Percentiles rank a stretch among this genome's conserved stretches.
Evolutionary conservation across 768 basidiomycete species (phyloP).

Genomic region (Tremella fuciformis): DNA sequence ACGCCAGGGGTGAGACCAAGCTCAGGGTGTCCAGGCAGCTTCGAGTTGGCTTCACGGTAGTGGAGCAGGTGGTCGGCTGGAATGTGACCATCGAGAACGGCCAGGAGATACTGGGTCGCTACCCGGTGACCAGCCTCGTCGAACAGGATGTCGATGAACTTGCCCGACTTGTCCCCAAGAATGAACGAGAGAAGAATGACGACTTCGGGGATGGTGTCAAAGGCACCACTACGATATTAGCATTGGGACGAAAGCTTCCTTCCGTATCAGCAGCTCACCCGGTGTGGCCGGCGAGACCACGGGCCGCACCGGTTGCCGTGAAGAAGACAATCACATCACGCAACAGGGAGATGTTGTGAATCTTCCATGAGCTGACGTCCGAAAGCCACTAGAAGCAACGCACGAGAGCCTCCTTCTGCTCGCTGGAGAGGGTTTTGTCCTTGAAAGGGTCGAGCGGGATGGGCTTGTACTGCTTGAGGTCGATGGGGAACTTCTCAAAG

Average conservation of each 20-base stretch:
- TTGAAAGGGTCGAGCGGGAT: constrained; percentile 70
- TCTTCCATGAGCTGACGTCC: not conserved
- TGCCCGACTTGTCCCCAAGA: constrained; percentile 55
- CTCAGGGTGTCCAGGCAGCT: constrained; percentile 85
- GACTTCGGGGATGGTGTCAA: constrained; percentile 76
- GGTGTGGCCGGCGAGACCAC: constrained; percentile 80
- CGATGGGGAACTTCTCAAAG: constrained; percentile 66
- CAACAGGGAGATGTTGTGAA: constrained; percentile 68
- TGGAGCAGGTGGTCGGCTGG: constrained; percentile 74
- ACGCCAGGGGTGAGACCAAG: constrained; percentile 86
- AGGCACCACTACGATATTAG: constrained; percentile 53
- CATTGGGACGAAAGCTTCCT: not conserved
- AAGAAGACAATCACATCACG: constrained; percentile 83
- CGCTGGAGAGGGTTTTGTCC: constrained; percentile 59
- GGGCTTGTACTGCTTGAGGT: constrained; percentile 72
- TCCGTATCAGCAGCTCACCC: constrained; percentile 17
- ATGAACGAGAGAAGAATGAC: constrained; percentile 73
- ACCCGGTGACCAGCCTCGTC: constrained; percentile 71
- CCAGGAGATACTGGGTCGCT: constrained; percentile 80
- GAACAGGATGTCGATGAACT: constrained; percentile 41
- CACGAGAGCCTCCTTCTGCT: constrained; percentile 60
- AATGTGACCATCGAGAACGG: constrained; percentile 70
- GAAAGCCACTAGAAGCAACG: not conserved
- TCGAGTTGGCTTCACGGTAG: constrained; percentile 80
- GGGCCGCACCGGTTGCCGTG: constrained; percentile 73